These are phyloP conservation scores for Torulaspora microellipsoides DNA, from an alignment of 805 yeast species.

Conservation along the genomic window DNA sequence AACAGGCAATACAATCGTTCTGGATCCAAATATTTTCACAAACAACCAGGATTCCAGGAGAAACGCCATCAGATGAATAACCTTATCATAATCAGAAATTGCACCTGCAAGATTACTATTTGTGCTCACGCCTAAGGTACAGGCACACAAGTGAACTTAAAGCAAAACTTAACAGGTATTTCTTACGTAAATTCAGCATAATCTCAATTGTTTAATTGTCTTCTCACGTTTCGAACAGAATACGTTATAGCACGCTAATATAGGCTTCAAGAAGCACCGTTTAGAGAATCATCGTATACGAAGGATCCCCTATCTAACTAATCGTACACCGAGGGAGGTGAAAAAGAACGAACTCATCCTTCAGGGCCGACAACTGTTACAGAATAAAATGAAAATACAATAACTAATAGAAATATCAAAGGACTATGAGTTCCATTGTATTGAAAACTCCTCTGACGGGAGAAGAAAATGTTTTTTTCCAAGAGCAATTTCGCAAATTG, in stretches of 20 bases:
- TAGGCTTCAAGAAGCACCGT: no score
- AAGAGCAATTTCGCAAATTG: constrained; percentile 70
- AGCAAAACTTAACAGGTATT: constrained; percentile 15
- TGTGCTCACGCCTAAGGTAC: constrained; percentile 32
- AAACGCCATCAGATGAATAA: constrained; percentile 46
- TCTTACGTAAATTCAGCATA: constrained; percentile 14
- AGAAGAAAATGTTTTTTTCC: constrained; percentile 72
- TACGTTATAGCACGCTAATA: no score
- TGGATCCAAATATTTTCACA: constrained; percentile 42
- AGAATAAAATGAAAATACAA: neutral
- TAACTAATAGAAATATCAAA: neutral
- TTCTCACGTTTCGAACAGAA: no score
- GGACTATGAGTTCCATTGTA: constrained; percentile 21
- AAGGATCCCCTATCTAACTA: no score
- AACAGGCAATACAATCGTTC: neutral
- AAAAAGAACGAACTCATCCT: no score
- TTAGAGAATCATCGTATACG: no score
- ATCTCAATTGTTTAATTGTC: no score
- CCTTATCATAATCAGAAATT: constrained; percentile 46
- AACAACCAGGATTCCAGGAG: constrained; percentile 45
- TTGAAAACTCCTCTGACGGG: constrained; percentile 46
- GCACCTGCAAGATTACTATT: constrained; percentile 40
- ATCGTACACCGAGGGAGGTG: no score
- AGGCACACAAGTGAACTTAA: constrained; percentile 15
- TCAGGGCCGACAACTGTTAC: no score